Evolutionary conservation across 805 yeast genomes (phyloP).

Genomic region (Metschnikowia kunwiensis): DNA sequence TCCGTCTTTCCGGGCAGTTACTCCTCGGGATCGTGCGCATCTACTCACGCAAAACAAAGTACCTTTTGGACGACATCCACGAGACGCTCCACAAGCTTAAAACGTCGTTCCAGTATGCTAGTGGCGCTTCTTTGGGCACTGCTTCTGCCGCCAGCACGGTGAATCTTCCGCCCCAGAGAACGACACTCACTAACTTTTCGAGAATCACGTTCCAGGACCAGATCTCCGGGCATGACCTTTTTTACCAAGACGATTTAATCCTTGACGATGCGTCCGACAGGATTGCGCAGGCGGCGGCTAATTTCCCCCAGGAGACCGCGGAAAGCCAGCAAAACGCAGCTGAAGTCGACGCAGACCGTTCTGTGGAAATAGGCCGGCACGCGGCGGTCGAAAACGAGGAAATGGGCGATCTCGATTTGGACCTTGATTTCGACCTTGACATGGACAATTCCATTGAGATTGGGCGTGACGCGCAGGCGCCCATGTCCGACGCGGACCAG

Average conservation of each 20-base stretch:
- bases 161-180: constrained; percentile 57
- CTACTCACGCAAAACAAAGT: constrained; percentile 80
- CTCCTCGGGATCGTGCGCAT: constrained; percentile 84
- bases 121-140: constrained; percentile 26
- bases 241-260: constrained; percentile 58
- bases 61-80: constrained; percentile 76
- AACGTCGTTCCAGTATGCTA: constrained; percentile 53
- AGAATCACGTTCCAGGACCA: constrained; percentile 69
- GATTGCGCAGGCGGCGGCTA: constrained; percentile 5
- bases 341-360: constrained; percentile 42
- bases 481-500: constrained; percentile 18
- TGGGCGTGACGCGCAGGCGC: constrained; percentile 43
- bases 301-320: constrained; percentile 6
- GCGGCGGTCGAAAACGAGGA: constrained; percentile 14
- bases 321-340: constrained; percentile 31
- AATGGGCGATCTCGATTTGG: constrained; percentile 4
- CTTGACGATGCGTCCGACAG: constrained; percentile 27
- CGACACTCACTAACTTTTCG: constrained; percentile 57
- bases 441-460: constrained; percentile 51
- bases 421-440: constrained; percentile 36
- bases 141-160: constrained; percentile 38
- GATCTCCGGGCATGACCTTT: constrained; percentile 71
- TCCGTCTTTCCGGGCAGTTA: constrained; percentile 81
- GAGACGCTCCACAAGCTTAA: constrained; percentile 72
- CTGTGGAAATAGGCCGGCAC: constrained; percentile 56